Evolutionary conservation across 1,139 yeast species (phyloP).

Genomic region (Tardiomyces blankii): DNA sequence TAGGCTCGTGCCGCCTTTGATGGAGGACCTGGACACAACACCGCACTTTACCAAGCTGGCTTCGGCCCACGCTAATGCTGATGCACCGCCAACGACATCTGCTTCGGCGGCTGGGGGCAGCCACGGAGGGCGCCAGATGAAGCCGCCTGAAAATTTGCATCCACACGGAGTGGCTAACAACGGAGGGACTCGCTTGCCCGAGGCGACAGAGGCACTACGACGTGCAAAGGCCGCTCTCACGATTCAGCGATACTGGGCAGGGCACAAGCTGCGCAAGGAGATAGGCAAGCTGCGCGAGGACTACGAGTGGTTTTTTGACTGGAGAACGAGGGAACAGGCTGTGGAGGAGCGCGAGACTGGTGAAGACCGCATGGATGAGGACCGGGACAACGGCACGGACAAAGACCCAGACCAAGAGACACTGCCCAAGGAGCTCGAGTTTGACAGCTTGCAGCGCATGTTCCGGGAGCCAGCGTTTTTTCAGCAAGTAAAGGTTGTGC

Average conservation of each 20-base stretch:
- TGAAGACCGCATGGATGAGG: background rate
- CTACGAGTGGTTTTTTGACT: conserved; percentile 14
- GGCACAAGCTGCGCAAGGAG: conserved; percentile 8
- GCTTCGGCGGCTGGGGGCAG: too few species aligned
- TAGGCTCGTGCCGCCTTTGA: too few species aligned
- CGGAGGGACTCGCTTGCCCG: too few species aligned
- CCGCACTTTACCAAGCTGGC: too few species aligned
- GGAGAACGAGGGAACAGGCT: conserved; percentile 7
- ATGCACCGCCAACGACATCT: too few species aligned
- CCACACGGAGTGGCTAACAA: too few species aligned
- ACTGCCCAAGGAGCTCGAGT: conserved; percentile 5
- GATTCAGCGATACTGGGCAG: conserved; percentile 11
- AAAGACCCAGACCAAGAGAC: conserved; percentile 4
- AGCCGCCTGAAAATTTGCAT: too few species aligned
- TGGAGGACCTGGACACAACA: too few species aligned
- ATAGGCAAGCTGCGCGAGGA: conserved; percentile 6
- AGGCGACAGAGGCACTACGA: background rate
- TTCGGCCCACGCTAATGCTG: too few species aligned
- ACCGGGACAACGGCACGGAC: background rate
- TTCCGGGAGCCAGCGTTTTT: conserved; percentile 8
- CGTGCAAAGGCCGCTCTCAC: conserved; percentile 5
- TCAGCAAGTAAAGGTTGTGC: conserved; percentile 6
- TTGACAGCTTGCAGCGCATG: conserved; percentile 6
- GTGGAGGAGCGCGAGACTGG: background rate
- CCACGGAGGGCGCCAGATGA: too few species aligned